Evolutionary conservation across 352 stramenopile genomes (phyloP).

Genomic region (Globisporangium irregulare): DNA sequence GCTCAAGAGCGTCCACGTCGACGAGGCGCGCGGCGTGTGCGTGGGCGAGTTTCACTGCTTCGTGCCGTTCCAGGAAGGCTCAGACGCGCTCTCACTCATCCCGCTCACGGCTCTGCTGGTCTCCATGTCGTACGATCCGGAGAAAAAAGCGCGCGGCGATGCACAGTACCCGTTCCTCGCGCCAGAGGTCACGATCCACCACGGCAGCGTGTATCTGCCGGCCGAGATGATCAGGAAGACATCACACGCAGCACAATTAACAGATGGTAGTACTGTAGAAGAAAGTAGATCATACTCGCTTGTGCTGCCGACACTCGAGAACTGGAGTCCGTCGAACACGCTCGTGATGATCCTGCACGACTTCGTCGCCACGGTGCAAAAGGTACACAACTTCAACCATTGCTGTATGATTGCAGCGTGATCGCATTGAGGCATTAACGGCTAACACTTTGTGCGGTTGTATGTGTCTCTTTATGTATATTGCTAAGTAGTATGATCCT

Average conservation of each 20-base stretch:
- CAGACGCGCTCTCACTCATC: conserved; percentile 58
- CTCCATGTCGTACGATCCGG: conserved; percentile 50
- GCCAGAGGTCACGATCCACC: conserved; percentile 42
- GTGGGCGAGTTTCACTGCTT: conserved; percentile 69
- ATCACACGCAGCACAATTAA: neutral
- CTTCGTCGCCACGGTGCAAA: conserved; percentile 61
- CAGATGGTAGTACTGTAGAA: neutral
- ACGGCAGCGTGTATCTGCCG: conserved; percentile 51
- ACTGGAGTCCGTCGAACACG: conserved; percentile 78
- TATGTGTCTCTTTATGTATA: neutral
- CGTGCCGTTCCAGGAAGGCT: conserved; percentile 70
- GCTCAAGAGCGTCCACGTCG: conserved; percentile 43
- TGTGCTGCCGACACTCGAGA: conserved; percentile 46
- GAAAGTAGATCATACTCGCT: conserved; percentile 24
- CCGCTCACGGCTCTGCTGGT: conserved; percentile 56
- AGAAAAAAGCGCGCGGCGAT: conserved; percentile 23
- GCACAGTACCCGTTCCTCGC: conserved; percentile 62
- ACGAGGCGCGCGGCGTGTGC: conserved; percentile 43
- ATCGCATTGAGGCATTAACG: neutral
- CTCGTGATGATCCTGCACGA: conserved; percentile 69
- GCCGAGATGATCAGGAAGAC: conserved; percentile 34
- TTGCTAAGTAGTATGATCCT: conserved; percentile 27
- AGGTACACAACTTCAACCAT: conserved; percentile 15
- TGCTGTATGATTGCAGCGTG: neutral
- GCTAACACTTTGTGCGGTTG: neutral